Base-by-base conservation (phyloP, 108 stramenopile genomes). In the Skeletonema marinoi region DNA sequence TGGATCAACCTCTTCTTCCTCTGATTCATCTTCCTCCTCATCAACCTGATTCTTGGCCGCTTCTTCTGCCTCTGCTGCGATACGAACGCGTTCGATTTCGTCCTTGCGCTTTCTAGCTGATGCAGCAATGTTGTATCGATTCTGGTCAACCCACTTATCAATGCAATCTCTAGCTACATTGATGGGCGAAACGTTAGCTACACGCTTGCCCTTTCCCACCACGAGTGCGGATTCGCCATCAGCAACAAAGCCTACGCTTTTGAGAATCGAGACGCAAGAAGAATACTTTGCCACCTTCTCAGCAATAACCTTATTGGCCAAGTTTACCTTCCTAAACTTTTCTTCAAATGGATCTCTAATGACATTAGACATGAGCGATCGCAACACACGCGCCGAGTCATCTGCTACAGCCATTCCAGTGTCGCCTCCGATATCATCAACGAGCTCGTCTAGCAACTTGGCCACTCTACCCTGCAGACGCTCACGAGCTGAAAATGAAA, bases 111-210 rank as follows among this genome's bases (percentile, higher is more conserved):
- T 88, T 31, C 95, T 71, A 3, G 82, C 77, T 4, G 90, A 90
- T 3, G 88, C 81, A 9, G 89, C 90, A 71, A 92, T 89, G 70
- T 88, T 85, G 60, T 84, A 73, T 7, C 88, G 78, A 78, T 91
- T 95, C 29, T 75, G 74, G 60, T 91, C 86, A 32, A 93, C 85
- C 94, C 94, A 95, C 63, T 92, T 90, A 36, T 93, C 94, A 51
- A 95, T 92, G 51, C 69, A 77, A 73, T 95, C 94, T 54, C 92
- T 77, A 9, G 87, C 92, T 25, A 88, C 86, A 1, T 85, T 86
- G 38, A 95, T 78, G 4, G 91, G 92, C 32, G 92, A 89, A 65
- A 95, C 73, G 42, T 92, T 90, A n/a, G 92, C 85, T 60, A 92
- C 79, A 39, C 82, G 87, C 66, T 89, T 90, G 50, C 78, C 89